phyloP scores from a whole-genome alignment of 257 asterid genomes.

The Nicotiana sylvestris region DNA sequence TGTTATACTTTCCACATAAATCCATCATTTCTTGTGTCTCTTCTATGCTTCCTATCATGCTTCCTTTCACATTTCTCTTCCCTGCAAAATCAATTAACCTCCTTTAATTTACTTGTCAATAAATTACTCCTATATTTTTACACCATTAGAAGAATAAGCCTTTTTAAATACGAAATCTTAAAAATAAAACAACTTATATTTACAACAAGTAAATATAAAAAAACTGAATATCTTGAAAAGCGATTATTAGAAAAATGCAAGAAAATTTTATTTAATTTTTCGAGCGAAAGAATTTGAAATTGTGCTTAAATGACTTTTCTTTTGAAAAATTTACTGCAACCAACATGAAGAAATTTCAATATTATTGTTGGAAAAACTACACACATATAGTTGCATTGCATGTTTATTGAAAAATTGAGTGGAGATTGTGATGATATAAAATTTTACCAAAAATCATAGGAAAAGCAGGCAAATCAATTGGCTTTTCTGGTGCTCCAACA shows the following conservation, averaged over 20 bases:
- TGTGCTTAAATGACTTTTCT: not conserved
- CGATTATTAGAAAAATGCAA: too few species aligned
- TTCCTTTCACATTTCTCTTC: slow-evolving; percentile 84
- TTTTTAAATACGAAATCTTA: too few species aligned
- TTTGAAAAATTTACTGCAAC: not conserved
- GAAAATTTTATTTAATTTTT: too few species aligned
- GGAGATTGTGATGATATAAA: not conserved
- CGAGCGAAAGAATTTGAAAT: too few species aligned
- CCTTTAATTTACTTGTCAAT: too few species aligned
- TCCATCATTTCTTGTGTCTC: slow-evolving; percentile 91
- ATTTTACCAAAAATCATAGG: slow-evolving; percentile 65
- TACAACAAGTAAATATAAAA: too few species aligned
- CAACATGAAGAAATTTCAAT: not conserved
- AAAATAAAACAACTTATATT: too few species aligned
- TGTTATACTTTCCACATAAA: slow-evolving; percentile 60
- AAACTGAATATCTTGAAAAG: too few species aligned
- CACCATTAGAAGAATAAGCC: too few species aligned
- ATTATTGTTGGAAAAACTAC: too few species aligned
- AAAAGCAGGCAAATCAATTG: slow-evolving; percentile 71
- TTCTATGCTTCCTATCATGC: slow-evolving; percentile 69
- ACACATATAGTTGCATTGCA: not conserved
- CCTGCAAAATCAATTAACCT: slow-evolving; percentile 24
- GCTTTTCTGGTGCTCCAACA: slow-evolving; percentile 90
- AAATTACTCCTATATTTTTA: too few species aligned
- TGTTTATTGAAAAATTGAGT: too few species aligned